Percentiles rank a stretch among this genome's conserved stretches.
phyloP scores from a whole-genome alignment of 2,329 filamentous ascomycete genomes.

The Penicillium glabrum region DNA sequence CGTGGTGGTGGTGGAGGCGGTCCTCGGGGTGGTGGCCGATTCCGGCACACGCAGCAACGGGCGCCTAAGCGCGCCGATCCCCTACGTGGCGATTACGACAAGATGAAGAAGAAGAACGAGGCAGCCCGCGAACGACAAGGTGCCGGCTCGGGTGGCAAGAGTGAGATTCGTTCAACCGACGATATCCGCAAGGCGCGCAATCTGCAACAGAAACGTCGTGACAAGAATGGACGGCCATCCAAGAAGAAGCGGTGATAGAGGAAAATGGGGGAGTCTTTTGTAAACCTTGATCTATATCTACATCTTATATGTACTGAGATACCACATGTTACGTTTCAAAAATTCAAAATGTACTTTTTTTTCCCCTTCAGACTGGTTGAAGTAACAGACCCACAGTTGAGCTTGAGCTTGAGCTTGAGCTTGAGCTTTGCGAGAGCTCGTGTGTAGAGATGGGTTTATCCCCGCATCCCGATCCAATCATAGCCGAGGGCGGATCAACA shows the following conservation, averaged over 20 bases:
- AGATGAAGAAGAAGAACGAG: conserved; percentile 83
- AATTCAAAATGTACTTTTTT: background rate
- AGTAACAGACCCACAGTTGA: too few relatives aligned
- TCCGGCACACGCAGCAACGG: conserved; percentile 82
- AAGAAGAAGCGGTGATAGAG: conserved; percentile 55
- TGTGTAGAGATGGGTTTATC: background rate
- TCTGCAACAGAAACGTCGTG: conserved; percentile 70
- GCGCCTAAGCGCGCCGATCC: conserved; percentile 94
- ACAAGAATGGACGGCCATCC: conserved; percentile 84
- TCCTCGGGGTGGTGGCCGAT: conserved; percentile 53
- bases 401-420: too few relatives aligned
- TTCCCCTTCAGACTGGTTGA: background rate
- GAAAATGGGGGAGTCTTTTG: background rate
- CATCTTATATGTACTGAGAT: conserved; percentile 18
- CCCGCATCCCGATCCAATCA: background rate
- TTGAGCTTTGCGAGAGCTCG: too few relatives aligned
- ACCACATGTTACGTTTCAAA: conserved; percentile 1
- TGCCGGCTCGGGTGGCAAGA: conserved; percentile 63
- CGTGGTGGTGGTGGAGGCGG: conserved; percentile 2
- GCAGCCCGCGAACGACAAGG: conserved; percentile 73
- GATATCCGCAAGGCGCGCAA: conserved; percentile 83
- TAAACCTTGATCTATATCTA: conserved; percentile 2
- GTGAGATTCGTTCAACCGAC: conserved; percentile 76
- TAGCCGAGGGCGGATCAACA: too few relatives aligned
- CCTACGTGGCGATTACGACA: conserved; percentile 84